A percentile compares a stretch with the other conserved stretches of the same genome.
Conservation (phyloP, 202 grass and related monocot species). For the Dendrocalamus latiflorus region DNA sequence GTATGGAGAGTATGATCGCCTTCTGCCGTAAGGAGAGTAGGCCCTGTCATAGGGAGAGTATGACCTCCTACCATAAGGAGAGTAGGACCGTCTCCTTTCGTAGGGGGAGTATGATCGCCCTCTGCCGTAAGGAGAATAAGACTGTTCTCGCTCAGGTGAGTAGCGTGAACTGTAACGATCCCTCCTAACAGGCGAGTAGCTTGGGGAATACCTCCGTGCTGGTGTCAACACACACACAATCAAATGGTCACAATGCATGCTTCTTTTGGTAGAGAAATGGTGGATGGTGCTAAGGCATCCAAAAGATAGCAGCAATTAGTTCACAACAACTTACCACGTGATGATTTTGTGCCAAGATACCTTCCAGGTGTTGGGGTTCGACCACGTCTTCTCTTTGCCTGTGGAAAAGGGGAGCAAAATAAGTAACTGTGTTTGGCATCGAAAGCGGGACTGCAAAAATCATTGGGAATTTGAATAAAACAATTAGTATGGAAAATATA, state of each 20-base stretch:
- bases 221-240: slow-evolving; percentile 19
- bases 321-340: slow-evolving; percentile 34
- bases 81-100: slow-evolving; percentile 18
- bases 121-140: slow-evolving; percentile 44
- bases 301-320: background rate
- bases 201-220: slow-evolving; percentile 35
- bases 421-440: background rate
- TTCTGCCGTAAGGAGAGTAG: slow-evolving; percentile 8
- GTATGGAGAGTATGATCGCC: slow-evolving; percentile 14
- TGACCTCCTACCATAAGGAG: background rate
- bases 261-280: background rate
- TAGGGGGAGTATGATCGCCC: background rate
- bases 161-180: slow-evolving; percentile 41
- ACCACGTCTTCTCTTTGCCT: slow-evolving; percentile 72
- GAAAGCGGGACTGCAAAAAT: background rate
- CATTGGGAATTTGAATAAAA: slow-evolving; percentile 2
- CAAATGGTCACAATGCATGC: background rate
- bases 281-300: background rate
- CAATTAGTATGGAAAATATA: slow-evolving; percentile 20
- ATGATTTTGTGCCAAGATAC: slow-evolving; percentile 58
- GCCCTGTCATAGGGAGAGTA: slow-evolving; percentile 12
- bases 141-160: slow-evolving; percentile 31
- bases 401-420: background rate
- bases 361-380: slow-evolving; percentile 77
- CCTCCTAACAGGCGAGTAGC: slow-evolving; percentile 44